Conservation (phyloP, 331 rosid species). For the Erythrophleum ivorense region DNA sequence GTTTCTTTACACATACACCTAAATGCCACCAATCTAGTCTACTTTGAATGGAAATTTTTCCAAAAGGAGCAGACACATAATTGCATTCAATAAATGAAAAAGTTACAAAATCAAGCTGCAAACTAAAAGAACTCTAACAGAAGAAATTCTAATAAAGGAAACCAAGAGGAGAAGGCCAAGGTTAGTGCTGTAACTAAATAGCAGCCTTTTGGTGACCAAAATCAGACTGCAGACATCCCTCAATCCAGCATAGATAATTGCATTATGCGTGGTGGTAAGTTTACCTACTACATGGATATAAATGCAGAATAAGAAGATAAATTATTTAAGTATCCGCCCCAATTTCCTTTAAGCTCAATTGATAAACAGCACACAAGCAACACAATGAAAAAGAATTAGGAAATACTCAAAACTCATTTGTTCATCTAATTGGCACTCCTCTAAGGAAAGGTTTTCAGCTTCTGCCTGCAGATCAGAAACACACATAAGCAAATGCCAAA, state of each 20-base stretch:
- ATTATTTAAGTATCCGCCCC: background rate
- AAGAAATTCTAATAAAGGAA: background rate
- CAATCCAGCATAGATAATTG: background rate
- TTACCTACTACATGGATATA: background rate
- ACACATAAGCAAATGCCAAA: constrained; percentile 35
- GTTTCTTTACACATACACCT: too few relatives aligned
- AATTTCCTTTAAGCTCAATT: background rate
- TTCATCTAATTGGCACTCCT: constrained; percentile 76
- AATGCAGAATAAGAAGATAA: background rate
- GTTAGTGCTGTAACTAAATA: background rate
- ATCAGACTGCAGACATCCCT: background rate
- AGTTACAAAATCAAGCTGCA: too few relatives aligned
- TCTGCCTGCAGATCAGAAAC: constrained; percentile 67
- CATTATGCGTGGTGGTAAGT: background rate
- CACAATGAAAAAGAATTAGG: too few relatives aligned
- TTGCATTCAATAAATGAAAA: too few relatives aligned
- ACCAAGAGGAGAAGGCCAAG: background rate
- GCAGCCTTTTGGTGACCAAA: background rate
- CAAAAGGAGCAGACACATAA: too few relatives aligned
- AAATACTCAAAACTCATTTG: constrained; percentile 53
- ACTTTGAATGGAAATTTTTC: too few relatives aligned
- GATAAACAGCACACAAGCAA: too few relatives aligned
- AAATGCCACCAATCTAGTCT: too few relatives aligned
- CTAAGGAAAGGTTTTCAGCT: constrained; percentile 71
- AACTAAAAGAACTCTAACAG: too few relatives aligned